These are phyloP conservation scores for Primulina huaijiensis DNA, from an alignment of 257 asterid species.

Conservation along the genomic window DNA sequence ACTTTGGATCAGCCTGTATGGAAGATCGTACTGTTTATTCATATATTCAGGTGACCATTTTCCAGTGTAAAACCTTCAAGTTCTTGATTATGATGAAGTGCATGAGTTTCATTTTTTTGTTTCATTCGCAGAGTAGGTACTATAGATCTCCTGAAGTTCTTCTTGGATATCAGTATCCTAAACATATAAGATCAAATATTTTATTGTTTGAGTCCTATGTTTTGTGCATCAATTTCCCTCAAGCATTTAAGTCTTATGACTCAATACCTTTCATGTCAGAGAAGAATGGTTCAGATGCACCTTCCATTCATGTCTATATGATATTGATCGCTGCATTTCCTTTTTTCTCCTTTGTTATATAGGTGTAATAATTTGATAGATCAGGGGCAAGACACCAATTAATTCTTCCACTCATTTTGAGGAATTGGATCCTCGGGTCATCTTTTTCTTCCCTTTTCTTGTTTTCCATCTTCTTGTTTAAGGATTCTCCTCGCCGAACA, in stretches of 20 bases:
- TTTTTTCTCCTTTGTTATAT: background rate
- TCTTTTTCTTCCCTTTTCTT: conserved; percentile 5
- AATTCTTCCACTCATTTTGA: conserved; percentile 9
- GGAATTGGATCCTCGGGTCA: conserved; percentile 15
- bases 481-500: background rate
- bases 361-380: conserved; percentile 2
- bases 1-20: conserved; percentile 99
- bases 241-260: conserved; percentile 1
- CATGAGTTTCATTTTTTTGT: conserved; percentile 26
- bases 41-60: conserved; percentile 74
- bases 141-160: conserved; percentile 98
- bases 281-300: conserved; percentile 17
- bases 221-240: conserved; percentile 11
- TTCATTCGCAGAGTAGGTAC: conserved; percentile 84
- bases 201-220: background rate
- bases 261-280: conserved; percentile 5
- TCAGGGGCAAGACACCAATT: background rate
- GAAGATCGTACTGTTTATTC: conserved; percentile 95
- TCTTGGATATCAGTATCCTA: conserved; percentile 99
- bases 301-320: background rate
- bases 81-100: conserved; percentile 22
- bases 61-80: conserved; percentile 22
- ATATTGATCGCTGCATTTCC: background rate
- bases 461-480: background rate
- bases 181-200: conserved; percentile 17